These are phyloP conservation scores for Papilionanthe hybrid DNA, from an alignment of 116 monocot genomes.

Conservation along the genomic window DNA sequence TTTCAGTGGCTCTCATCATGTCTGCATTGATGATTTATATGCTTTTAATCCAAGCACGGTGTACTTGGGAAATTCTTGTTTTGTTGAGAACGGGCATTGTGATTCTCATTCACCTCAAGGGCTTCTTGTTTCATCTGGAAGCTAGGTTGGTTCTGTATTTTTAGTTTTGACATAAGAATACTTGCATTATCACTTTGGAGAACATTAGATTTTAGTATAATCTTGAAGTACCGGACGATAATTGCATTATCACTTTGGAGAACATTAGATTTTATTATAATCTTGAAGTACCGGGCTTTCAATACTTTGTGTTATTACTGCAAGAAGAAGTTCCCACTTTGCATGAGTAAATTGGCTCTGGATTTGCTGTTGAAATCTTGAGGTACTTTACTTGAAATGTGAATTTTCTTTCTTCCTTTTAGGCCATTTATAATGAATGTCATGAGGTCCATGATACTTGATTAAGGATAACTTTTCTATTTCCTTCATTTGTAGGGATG, in stretches of 20 bases:
- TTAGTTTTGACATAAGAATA: neutral
- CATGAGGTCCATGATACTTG: neutral
- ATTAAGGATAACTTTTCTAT: neutral
- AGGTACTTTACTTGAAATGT: neutral
- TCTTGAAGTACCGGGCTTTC: neutral
- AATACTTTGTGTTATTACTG: too few relatives aligned
- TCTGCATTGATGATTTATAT: conserved; percentile 2
- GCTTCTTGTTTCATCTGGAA: conserved; percentile 7
- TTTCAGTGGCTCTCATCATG: conserved; percentile 4
- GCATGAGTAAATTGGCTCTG: neutral
- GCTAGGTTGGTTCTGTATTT: neutral
- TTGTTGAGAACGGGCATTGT: neutral
- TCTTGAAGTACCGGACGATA: neutral
- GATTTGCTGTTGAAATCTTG: neutral
- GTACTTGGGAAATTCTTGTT: conserved; percentile 12
- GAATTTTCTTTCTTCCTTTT: neutral
- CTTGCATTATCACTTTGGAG: neutral
- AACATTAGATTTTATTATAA: neutral
- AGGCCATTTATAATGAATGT: neutral
- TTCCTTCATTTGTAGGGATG: neutral
- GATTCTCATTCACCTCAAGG: conserved; percentile 4
- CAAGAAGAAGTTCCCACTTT: neutral
- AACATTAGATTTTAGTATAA: neutral
- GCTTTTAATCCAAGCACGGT: neutral
- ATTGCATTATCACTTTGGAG: neutral